A percentile compares a stretch with the other conserved stretches of the same genome.
These are phyloP conservation scores for Starmerella tilneyi DNA, from an alignment of 805 yeast species.

Conservation along the genomic window DNA sequence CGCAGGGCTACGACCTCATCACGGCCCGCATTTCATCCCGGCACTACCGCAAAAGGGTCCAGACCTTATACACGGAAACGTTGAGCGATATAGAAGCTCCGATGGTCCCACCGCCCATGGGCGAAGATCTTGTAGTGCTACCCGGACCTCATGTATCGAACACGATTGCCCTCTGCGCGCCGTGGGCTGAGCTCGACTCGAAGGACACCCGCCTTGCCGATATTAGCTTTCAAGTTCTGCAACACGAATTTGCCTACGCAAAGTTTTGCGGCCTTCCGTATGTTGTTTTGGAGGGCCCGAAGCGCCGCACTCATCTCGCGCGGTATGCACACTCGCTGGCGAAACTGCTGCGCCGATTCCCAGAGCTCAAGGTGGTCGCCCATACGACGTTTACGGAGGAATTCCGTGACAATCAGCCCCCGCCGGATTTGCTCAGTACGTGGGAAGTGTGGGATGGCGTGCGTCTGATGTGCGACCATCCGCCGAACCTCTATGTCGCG, in stretches of 20 bases:
- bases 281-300: slow-evolving; percentile 56
- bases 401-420: slow-evolving; percentile 36
- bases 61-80: slow-evolving; percentile 19
- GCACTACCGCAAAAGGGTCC: slow-evolving; percentile 27
- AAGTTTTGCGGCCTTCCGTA: slow-evolving; percentile 47
- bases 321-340: slow-evolving; percentile 39
- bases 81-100: slow-evolving; percentile 3
- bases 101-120: slow-evolving; percentile 28
- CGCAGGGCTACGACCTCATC: slow-evolving; percentile 43
- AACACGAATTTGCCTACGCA: slow-evolving; percentile 50
- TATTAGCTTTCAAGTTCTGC: slow-evolving; percentile 47
- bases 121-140: slow-evolving; percentile 36
- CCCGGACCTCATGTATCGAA: slow-evolving; percentile 36
- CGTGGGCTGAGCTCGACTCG: slow-evolving; percentile 63
- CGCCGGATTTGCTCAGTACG: slow-evolving; percentile 41
- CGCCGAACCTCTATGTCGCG: slow-evolving; percentile 53
- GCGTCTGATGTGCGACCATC: slow-evolving; percentile 45
- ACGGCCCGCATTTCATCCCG: slow-evolving; percentile 47
- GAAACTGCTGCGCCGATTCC: slow-evolving; percentile 29
- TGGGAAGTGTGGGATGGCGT: slow-evolving; percentile 72
- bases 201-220: slow-evolving; percentile 41
- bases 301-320: slow-evolving; percentile 43
- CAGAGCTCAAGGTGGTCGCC: slow-evolving; percentile 27
- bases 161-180: slow-evolving; percentile 49
- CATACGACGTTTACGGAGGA: slow-evolving; percentile 32